These are phyloP conservation scores for Hirschfeldia incana DNA, from an alignment of 345 rosid species.

Conservation along the genomic window DNA sequence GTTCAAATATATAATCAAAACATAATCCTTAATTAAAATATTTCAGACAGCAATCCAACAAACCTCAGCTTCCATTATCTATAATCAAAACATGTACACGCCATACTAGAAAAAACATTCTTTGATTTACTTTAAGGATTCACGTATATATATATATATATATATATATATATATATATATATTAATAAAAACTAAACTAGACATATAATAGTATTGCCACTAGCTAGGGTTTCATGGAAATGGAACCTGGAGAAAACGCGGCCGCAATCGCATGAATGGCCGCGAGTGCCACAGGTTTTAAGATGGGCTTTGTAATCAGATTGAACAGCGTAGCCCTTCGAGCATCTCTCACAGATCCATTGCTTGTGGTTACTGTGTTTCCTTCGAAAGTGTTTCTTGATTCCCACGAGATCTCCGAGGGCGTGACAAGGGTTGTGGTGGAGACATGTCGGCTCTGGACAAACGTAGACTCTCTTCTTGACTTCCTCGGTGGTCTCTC, in stretches of 20 bases:
- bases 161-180: background rate
- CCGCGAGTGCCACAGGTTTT: conserved; percentile 98
- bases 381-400: conserved; percentile 91
- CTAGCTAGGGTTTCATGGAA: conserved; percentile 28
- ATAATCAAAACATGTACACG: conserved; percentile 31
- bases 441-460: conserved; percentile 93
- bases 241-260: conserved; percentile 88
- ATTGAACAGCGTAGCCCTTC: conserved; percentile 94
- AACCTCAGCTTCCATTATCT: conserved; percentile 24
- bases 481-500: conserved; percentile 70
- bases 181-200: background rate
- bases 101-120: conserved; percentile 36
- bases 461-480: conserved; percentile 91
- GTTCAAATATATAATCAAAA: conserved; percentile 30
- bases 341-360: conserved; percentile 96
- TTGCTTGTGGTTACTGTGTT: conserved; percentile 91
- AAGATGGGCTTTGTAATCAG: conserved; percentile 98
- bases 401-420: conserved; percentile 97
- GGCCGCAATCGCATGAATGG: conserved; percentile 98
- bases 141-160: background rate
- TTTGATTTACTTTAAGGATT: conserved; percentile 38
- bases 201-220: background rate
- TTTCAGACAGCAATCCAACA: conserved; percentile 23
- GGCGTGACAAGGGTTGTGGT: conserved; percentile 96
- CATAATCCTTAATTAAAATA: background rate